Conservation (phyloP, 139 green algal species). For the Micractinium conductrix region DNA sequence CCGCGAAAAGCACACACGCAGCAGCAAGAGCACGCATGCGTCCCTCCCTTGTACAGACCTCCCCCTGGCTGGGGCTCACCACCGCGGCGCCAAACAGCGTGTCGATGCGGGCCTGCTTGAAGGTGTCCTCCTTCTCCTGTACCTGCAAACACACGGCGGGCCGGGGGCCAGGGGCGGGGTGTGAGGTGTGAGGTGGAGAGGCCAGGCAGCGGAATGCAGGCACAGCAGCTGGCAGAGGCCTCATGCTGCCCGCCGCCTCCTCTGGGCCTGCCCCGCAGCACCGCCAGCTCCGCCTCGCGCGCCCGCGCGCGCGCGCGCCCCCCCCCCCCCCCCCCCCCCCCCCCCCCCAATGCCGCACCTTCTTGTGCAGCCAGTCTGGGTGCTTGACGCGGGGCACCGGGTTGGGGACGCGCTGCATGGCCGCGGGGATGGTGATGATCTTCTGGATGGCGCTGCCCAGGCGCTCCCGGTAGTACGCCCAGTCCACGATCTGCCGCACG, state of each 20-base stretch:
- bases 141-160: not conserved
- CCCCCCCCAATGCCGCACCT: too few relatives aligned
- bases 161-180: too few relatives aligned
- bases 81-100: slow-evolving; percentile 50
- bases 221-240: not conserved
- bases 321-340: not conserved
- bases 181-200: not conserved
- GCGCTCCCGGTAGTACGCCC: slow-evolving; percentile 96
- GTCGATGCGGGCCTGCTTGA: slow-evolving; percentile 77
- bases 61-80: too few relatives aligned
- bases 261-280: not conserved
- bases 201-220: too few relatives aligned
- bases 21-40: not conserved
- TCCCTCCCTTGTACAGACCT: too few relatives aligned
- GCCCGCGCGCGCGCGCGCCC: too few relatives aligned
- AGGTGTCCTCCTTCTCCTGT: slow-evolving; percentile 75
- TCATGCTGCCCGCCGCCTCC: not conserved
- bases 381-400: slow-evolving; percentile 86
- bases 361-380: slow-evolving; percentile 96
- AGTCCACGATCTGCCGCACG: slow-evolving; percentile 94
- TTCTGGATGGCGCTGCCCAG: slow-evolving; percentile 95
- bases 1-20: not conserved
- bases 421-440: slow-evolving; percentile 99
- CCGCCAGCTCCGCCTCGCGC: not conserved
- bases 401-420: slow-evolving; percentile 91